Base-by-base conservation (phyloP, 1,284 basidiomycete species). In the Ceratobasidium sp. region DNA sequence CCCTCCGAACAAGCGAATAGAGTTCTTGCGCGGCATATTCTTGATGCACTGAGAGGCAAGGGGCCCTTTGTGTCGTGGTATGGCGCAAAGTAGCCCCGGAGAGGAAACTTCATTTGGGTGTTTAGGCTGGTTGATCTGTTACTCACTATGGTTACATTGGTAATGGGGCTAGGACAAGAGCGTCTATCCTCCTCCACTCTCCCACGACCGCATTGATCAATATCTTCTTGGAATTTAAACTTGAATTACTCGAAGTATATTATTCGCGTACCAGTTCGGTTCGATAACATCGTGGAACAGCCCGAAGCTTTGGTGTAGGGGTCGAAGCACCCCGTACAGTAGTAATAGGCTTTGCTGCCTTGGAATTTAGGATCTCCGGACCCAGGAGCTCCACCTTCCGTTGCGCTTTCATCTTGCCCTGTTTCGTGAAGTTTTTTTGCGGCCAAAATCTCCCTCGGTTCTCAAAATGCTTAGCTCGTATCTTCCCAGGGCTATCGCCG, bases 61-160 rank as follows among this genome's bases (percentile, higher is more conserved):
- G 58, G 45, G 0, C 31, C 58, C 15, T 62, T 49, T 27, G 31
- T 62, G 13, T 47, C 58, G 1, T 62, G 58, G 58, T 62, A 62
- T 50, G 58, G 45, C 20, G 45, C 58, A 32, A 49, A 49, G 22
- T 31, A 60, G 22, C 38, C 17, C 17, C 8, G 38, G 17, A 4
- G 13, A 45, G 5, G 15, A 15, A 45, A 45, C 22, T 45, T 22
- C 17, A 45, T 17, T 45, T 17, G 43, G 43, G 43, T n/a, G n/a
- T n/a, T n/a, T 42, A 42, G n/a, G 43, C 17, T 47, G 6, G 43
- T n/a, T 20, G 45, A 20, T 8, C 17, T 40, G 17, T 8, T 17
- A n/a, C n/a, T n/a, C n/a, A n/a, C n/a, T n/a, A n/a, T n/a, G n/a
- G 38, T 40, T 40, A 40, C 38, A 17, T 40, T 17, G 17, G 17